Evolutionary conservation across 1,284 basidiomycete species (phyloP), one percentile per base, ranked within the genome.

Genomic region (Trametes sp.): DNA sequence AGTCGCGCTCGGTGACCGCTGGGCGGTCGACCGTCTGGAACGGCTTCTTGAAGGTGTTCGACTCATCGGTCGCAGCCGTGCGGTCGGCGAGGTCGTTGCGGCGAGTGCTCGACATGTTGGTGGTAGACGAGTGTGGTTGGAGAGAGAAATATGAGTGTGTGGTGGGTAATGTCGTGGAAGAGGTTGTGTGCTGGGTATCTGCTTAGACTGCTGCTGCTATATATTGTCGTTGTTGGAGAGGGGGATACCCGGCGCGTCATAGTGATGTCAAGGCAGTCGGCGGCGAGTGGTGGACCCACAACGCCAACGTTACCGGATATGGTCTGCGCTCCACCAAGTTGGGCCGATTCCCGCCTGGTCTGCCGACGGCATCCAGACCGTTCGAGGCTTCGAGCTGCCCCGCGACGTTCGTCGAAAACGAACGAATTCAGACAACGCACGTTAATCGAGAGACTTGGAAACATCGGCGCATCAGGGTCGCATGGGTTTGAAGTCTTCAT

Each of bases 21-120:
- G 77, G 76, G 0, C 69, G 69, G 44, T 63, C 68, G 44, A 75
- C 71, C n/a, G 66, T 70, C 59, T 75, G 75, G 57, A 62, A 69
- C 1, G 70, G 44, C 65, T 76, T 77, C 65, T 78, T 76, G 63
- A 75, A 75, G 8, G 63, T 69, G 42, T 51, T 57, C 24, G 54
- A 21, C 50, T 70, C 70, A 63, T 71, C 69, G 33, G 63, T 69
- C 48, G 45, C 49, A 38, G 63, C 55, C 8, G 54, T 26, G 59
- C 65, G 64, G 35, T 64, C 57, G 55, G 53, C 41, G 60, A 55
- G 64, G 23, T 70, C 66, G 51, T 64, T 45, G 48, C 64, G 64
- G 56, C 57, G 57, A 45, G 52, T 54, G 49, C 56, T 53, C 16
- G 63, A 67, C 62, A 65, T 64, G 41, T 21, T 54, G 33, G 23